Evolutionary conservation across 2,329 filamentous ascomycete species (phyloP), one percentile per base, ranked within the genome.

Genomic region (Pseudogymnoascus sp.): DNA sequence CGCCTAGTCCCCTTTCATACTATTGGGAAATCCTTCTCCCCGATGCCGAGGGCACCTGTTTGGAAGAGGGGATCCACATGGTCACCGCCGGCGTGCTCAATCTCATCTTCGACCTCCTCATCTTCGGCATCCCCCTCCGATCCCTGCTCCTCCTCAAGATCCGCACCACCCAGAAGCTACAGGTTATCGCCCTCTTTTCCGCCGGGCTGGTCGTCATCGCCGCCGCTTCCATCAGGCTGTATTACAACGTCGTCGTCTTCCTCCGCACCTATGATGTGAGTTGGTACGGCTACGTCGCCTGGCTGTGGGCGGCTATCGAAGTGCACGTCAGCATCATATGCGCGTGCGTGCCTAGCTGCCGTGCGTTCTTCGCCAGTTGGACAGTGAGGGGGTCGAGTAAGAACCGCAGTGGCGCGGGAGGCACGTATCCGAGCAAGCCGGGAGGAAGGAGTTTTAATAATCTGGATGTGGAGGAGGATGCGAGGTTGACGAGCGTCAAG

Each of bases 161-260:
- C 59, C 35, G 59, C 59, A 61, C 59, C 16, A 40, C 59, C 33
- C 59, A 61, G 13, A 61, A 61, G n/a, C 59, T 61, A 1, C 59
- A 61, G 26, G 59, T 61, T 6, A 26, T 61, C 19, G 24, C 33
- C 33, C 59, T 61, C 59, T 61, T 61, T 33, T 42, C 37, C 19
- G 59, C 19, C 29, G 59, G 59, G 5, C 33, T 42, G 14, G n/a
- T 61, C 2, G 59, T 61, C 21, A 42, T 61, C 37, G 61, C 29
- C 38, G 61, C 38, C 11, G 61, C 61, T 33, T 19, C 31, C 14
- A 42, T 61, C 5, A 35, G 59, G 59, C 33, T 61, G 19, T 61
- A 62, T 19, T 62, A 62, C 40, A 33, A 24, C 26, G 29, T 42
- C 14, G 59, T 61, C 24, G 59, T 61, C 21, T 61, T 61, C 19